Evolutionary conservation across 192 early-diverging fungal species (phyloP).

Genomic region (Physocladia obscura): DNA sequence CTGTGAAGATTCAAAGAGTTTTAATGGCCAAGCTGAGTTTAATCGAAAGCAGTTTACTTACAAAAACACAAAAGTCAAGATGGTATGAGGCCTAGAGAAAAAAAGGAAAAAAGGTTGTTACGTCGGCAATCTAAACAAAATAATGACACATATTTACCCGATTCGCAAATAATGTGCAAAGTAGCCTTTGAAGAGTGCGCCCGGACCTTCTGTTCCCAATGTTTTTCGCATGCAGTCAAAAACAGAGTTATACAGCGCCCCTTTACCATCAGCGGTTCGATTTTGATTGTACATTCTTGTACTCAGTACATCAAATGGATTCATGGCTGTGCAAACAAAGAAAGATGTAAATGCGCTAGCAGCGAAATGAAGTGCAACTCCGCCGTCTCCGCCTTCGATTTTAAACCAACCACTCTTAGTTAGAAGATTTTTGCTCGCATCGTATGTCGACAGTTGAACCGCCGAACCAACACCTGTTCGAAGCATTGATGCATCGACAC

Average conservation of each 20-base stretch:
- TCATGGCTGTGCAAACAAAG: slow-evolving; percentile 88
- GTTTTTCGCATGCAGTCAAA: slow-evolving; percentile 88
- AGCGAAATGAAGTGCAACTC: slow-evolving; percentile 69
- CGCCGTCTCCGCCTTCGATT: slow-evolving; percentile 50
- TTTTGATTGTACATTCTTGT: slow-evolving; percentile 95
- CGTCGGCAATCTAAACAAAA: slow-evolving; percentile 3
- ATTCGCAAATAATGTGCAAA: slow-evolving; percentile 86
- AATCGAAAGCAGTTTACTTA: slow-evolving; percentile 1
- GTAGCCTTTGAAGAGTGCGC: slow-evolving; percentile 90
- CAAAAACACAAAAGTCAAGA: slow-evolving; percentile 88
- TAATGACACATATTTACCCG: no score
- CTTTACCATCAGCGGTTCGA: slow-evolving; percentile 57
- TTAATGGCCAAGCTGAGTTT: slow-evolving; percentile 6
- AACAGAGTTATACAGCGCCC: slow-evolving; percentile 77
- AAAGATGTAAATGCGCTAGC: slow-evolving; percentile 79
- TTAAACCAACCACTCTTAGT: slow-evolving; percentile 52
- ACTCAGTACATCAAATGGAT: slow-evolving; percentile 94
- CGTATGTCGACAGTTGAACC: slow-evolving; percentile 89
- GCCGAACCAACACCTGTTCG: slow-evolving; percentile 80
- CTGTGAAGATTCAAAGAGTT: neutral
- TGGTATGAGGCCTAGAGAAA: slow-evolving; percentile 75
- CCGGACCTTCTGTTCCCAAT: slow-evolving; percentile 73
- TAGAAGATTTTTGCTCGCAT: slow-evolving; percentile 70
- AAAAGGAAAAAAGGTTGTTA: neutral
- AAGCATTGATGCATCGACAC: slow-evolving; percentile 85